Evolutionary conservation across 2,329 filamentous ascomycete genomes (phyloP).

Genomic region (Exutisphaerella laricina): DNA sequence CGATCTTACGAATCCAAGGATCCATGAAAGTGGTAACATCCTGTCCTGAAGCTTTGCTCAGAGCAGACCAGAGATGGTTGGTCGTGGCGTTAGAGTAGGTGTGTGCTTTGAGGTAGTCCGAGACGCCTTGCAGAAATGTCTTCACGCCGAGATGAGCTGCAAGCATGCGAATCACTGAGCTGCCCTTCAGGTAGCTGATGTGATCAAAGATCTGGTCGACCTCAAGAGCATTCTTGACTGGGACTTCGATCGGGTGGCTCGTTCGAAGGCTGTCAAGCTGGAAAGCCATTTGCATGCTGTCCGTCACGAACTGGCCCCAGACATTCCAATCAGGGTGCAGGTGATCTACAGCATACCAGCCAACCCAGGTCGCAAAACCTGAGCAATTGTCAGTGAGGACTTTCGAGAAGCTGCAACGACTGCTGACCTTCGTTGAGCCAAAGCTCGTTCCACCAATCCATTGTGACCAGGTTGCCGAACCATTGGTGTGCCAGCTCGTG

Average conservation of each 20-base stretch:
- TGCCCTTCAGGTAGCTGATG: slow-evolving; percentile 95
- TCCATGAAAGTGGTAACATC: slow-evolving; percentile 86
- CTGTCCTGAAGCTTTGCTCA: slow-evolving; percentile 80
- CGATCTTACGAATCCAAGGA: slow-evolving; percentile 92
- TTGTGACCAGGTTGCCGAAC: slow-evolving; percentile 93
- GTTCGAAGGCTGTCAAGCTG: slow-evolving; percentile 82
- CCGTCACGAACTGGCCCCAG: slow-evolving; percentile 95
- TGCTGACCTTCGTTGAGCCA: slow-evolving; percentile 74
- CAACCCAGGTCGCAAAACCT: slow-evolving; percentile 94
- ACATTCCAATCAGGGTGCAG: slow-evolving; percentile 96
- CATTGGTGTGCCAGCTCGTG: slow-evolving; percentile 96
- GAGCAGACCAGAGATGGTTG: slow-evolving; percentile 80
- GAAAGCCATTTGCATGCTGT: slow-evolving; percentile 89
- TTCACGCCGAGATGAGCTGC: slow-evolving; percentile 83
- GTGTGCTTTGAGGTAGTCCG: slow-evolving; percentile 81
- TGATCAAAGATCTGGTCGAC: slow-evolving; percentile 97
- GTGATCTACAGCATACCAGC: slow-evolving; percentile 86
- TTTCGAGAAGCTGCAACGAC: background rate
- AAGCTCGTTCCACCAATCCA: slow-evolving; percentile 76
- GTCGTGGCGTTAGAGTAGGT: slow-evolving; percentile 88
- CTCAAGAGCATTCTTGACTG: slow-evolving; percentile 86
- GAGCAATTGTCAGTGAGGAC: background rate
- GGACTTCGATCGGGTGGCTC: slow-evolving; percentile 93
- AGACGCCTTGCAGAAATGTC: slow-evolving; percentile 84
- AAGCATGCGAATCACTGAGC: slow-evolving; percentile 94